phyloP scores from a whole-genome alignment of 108 stramenopile species.

The Schizochytrium sp. region DNA sequence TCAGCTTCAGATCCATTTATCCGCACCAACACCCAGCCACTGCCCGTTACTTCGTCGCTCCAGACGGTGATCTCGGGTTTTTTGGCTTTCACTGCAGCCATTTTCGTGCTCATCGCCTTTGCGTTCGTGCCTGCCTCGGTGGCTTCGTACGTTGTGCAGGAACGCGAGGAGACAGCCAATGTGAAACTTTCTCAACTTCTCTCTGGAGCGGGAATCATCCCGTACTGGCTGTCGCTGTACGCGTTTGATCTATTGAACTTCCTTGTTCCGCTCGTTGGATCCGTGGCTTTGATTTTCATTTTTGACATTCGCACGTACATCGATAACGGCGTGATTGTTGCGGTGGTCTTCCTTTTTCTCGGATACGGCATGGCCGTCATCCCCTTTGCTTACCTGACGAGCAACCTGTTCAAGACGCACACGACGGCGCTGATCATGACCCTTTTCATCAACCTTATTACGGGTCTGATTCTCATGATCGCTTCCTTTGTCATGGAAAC shows the following conservation, averaged over 20 bases:
- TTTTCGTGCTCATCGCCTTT: slow-evolving; percentile 43
- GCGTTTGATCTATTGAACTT: slow-evolving; percentile 43
- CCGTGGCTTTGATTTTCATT: slow-evolving; percentile 30
- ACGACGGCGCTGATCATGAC: slow-evolving; percentile 48
- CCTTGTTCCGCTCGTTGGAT: slow-evolving; percentile 34
- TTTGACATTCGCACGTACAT: slow-evolving; percentile 29
- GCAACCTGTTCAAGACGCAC: slow-evolving; percentile 41
- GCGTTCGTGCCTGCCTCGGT: slow-evolving; percentile 49
- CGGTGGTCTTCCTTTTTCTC: slow-evolving; percentile 30
- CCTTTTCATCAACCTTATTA: slow-evolving; percentile 53
- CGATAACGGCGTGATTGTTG: slow-evolving; percentile 19
- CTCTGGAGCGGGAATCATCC: slow-evolving; percentile 34
- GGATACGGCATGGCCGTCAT: slow-evolving; percentile 49
- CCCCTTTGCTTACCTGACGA: slow-evolving; percentile 45
- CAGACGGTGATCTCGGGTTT: not conserved
- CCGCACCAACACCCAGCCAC: no score
- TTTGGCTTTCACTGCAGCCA: slow-evolving; percentile 23
- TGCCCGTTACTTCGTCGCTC: slow-evolving; percentile 13
- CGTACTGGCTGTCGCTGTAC: slow-evolving; percentile 53
- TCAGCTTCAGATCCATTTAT: not conserved
- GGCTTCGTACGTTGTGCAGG: slow-evolving; percentile 53
- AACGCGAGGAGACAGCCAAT: slow-evolving; percentile 47
- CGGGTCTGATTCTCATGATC: slow-evolving; percentile 49
- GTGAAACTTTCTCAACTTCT: slow-evolving; percentile 46
- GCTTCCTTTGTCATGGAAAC: slow-evolving; percentile 44